Evolutionary conservation across 495 filamentous ascomycete species (phyloP), one percentile per base, ranked within the genome.

Genomic region (Staphylotrichum tortipilum): DNA sequence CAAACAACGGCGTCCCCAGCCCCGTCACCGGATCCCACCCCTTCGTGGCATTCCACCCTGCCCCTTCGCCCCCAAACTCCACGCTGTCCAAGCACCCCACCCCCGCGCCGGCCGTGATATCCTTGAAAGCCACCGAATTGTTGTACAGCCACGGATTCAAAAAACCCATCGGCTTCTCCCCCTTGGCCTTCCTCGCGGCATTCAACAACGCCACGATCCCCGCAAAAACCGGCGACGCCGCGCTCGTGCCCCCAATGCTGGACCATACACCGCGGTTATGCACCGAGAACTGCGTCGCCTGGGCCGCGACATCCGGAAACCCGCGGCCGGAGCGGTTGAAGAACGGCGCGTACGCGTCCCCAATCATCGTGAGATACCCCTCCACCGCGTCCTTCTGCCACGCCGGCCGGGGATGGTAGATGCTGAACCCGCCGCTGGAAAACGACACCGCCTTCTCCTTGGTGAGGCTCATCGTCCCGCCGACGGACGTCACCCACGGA

Each of bases 121-220:
- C 48, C 31, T 2, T 50, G 5, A 50, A 44, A 9, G 28, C 48
- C 0, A n/a, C 48, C 37, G 21, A 37, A 14, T 35, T 35, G 9
- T 67, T 67, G 65, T 88, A 89, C 23, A 89, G 56, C 81, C 81
- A 86, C 0, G 84, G 85, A 60, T 90, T 89, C 28, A 88, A 57
- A 70, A 88, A 89, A 0, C 86, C 86, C 44, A 89, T 60, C 0
- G 76, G 65, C 0, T 77, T 67, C 57, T 78, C 63, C 18, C 76
- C 76, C 15, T 69, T 70, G 1, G 73, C 63, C 33, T 82, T 64
- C 1, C 82, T 71, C 0, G 80, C 84, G 52, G 84, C 82, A 52
- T 89, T 88, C 33, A 89, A 68, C 15, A 88, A 66, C 0, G 74
- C 73, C 8, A 90, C 61, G 17, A 90, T 62, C 14, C 77, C 82